Base-by-base conservation (phyloP, 352 stramenopile species). In the Pseudoperonospora humuli region DNA sequence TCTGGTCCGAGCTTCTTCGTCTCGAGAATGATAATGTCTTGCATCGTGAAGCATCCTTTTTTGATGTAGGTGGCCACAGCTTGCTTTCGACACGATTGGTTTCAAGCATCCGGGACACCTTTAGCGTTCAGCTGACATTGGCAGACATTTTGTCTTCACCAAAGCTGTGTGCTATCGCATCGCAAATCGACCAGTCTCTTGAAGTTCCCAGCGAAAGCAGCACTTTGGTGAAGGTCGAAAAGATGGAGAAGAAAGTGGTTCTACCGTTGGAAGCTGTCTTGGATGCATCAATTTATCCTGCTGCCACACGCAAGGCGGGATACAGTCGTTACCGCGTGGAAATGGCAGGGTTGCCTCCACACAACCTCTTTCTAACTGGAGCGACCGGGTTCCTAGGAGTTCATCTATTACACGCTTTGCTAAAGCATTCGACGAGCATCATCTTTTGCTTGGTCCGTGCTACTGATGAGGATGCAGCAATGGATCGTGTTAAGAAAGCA, bases 381-480 rank as follows among this genome's bases (percentile, higher is more conserved):
- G 84, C 67, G n/a, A 97, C 88, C 11, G 88, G 88, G 10, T 97
- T 95, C 45, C 70, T 97, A 11, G 88, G 88, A 38, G 78, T 52
- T 1, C 82, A 95, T 48, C 54, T 97, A 27, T 63, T 97, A 5
- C 67, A 88, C 18, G 51, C 89, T 55, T 59, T 96, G 9, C 56
- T 96, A 20, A 72, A 71, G 18, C 56, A 79, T 35, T 75, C 75
- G 10, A 76, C 90, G 29, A 67, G 61, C 15, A 70, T 70, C 4
- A 70, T 95, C 4, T 91, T 90, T 48, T 95, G 85, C 29, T 54
- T 97, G 21, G 75, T 96, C 1, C 79, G 85, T 25, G 77, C 71
- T 14, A 45, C 50, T 0, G 61, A 80, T 39, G 66, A 70, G 37
- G 64, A 77, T 0, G 55, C 61, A 3, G 68, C 67, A 7, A 57